Conservation (phyloP, 805 yeast species). For the Tetrapisispora taiwanensis region DNA sequence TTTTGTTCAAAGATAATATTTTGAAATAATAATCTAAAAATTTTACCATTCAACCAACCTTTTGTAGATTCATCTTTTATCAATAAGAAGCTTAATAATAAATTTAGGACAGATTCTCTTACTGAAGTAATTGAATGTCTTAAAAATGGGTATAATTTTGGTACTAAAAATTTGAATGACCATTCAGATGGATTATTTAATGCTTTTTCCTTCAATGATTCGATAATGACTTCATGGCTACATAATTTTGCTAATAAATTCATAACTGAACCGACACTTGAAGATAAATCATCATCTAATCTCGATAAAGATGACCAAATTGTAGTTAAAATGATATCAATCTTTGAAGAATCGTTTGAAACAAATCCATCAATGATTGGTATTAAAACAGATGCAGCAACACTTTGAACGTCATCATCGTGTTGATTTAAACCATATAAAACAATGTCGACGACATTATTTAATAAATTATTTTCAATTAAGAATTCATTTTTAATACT, state of each 20-base stretch:
- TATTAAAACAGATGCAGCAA: conserved; percentile 83
- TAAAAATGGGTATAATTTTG: conserved; percentile 82
- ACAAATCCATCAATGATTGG: conserved; percentile 89
- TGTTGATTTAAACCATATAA: conserved; percentile 69
- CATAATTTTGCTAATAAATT: conserved; percentile 83
- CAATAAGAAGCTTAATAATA: conserved; percentile 65
- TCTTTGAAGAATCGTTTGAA: conserved; percentile 40
- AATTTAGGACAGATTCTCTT: conserved; percentile 74
- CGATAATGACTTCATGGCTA: conserved; percentile 66
- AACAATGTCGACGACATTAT: conserved; percentile 72
- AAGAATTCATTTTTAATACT: conserved; percentile 79
- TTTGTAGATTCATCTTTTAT: conserved; percentile 42
- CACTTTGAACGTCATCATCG: conserved; percentile 95
- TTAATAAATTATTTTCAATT: conserved; percentile 44
- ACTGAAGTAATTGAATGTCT: conserved; percentile 91
- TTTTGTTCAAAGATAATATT: conserved; percentile 86
- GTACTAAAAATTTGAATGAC: conserved; percentile 70
- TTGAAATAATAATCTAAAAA: conserved; percentile 71
- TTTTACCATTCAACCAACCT: conserved; percentile 69
- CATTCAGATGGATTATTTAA: conserved; percentile 35
- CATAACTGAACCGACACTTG: conserved; percentile 94
- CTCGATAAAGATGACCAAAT: conserved; percentile 87
- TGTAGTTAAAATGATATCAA: conserved; percentile 45
- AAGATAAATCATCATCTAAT: conserved; percentile 83
- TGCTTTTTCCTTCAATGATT: conserved; percentile 57